Percentiles rank a stretch among this genome's conserved stretches.
phyloP scores from a whole-genome alignment of 2,329 filamentous ascomycete genomes.

The Allantophomopsis cytisporea region DNA sequence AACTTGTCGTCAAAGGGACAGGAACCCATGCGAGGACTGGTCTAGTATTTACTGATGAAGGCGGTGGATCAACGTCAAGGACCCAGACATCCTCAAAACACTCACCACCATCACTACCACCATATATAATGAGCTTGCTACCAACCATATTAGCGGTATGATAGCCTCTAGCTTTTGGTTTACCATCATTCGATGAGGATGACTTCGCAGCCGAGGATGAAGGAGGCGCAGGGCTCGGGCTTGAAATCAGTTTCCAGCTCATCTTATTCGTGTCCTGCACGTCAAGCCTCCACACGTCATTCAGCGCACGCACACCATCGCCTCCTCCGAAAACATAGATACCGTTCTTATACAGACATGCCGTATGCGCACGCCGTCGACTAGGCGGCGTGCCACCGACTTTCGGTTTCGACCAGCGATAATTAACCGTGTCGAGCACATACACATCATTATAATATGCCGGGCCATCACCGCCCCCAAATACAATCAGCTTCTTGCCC shows the following conservation, averaged over 20 bases:
- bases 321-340: constrained; percentile 62
- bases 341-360: constrained; percentile 58
- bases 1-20: constrained; percentile 45
- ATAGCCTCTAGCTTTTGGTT: constrained; percentile 53
- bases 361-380: constrained; percentile 52
- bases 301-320: constrained; percentile 55
- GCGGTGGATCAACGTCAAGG: constrained; percentile 43
- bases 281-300: constrained; percentile 61
- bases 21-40: constrained; percentile 38
- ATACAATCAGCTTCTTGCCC: constrained; percentile 56
- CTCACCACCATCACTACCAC: constrained; percentile 56
- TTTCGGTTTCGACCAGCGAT: constrained; percentile 49
- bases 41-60: too few species aligned
- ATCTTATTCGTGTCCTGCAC: constrained; percentile 53
- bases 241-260: constrained; percentile 52
- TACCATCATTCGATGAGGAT: constrained; percentile 9
- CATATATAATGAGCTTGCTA: constrained; percentile 58
- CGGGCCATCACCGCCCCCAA: constrained; percentile 56
- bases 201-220: constrained; percentile 25
- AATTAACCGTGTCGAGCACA: constrained; percentile 57
- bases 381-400: constrained; percentile 42
- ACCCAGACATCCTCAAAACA: constrained; percentile 65
- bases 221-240: constrained; percentile 1
- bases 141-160: constrained; percentile 64
- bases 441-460: constrained; percentile 63